Conservation (phyloP, 352 stramenopile species). For the Globisporangium solare region DNA sequence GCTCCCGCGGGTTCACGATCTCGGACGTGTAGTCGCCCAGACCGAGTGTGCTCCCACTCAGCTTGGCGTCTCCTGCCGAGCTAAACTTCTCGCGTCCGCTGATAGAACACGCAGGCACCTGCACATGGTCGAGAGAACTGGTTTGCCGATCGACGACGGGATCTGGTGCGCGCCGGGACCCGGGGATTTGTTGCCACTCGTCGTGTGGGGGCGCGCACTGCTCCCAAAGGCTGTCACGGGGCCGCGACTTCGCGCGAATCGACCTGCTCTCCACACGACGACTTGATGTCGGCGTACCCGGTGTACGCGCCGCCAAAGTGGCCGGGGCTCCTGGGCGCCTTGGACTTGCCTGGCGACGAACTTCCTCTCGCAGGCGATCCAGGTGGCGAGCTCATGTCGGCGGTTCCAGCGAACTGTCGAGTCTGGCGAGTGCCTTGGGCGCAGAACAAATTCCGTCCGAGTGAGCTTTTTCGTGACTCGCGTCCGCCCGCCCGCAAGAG, state of each 20-base stretch:
- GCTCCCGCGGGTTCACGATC: constrained; percentile 69
- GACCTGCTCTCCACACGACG: constrained; percentile 59
- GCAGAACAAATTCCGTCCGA: no score
- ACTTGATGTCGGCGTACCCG: constrained; percentile 65
- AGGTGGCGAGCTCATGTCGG: constrained; percentile 20
- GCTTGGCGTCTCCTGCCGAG: constrained; percentile 50
- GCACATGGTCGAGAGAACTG: constrained; percentile 60
- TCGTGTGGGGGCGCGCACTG: constrained; percentile 45
- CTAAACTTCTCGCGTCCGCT: constrained; percentile 77
- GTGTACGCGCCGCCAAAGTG: constrained; percentile 22
- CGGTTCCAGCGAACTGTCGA: neutral
- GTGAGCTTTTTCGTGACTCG: constrained; percentile 8
- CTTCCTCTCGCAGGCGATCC: constrained; percentile 24
- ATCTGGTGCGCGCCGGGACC: constrained; percentile 66
- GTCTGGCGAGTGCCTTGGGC: neutral
- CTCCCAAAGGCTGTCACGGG: constrained; percentile 58
- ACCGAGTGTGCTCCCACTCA: constrained; percentile 39
- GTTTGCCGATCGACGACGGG: constrained; percentile 64
- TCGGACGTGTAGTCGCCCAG: constrained; percentile 59
- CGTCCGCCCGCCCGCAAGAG: neutral
- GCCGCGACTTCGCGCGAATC: constrained; percentile 72
- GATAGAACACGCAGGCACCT: constrained; percentile 59
- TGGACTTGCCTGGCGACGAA: constrained; percentile 39
- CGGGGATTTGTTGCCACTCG: constrained; percentile 48
- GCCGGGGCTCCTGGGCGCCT: constrained; percentile 23